Evolutionary conservation across 2,329 filamentous ascomycete genomes (phyloP), one percentile per base, ranked within the genome.

Genomic region (Aspergillus oerlinghausenensis): DNA sequence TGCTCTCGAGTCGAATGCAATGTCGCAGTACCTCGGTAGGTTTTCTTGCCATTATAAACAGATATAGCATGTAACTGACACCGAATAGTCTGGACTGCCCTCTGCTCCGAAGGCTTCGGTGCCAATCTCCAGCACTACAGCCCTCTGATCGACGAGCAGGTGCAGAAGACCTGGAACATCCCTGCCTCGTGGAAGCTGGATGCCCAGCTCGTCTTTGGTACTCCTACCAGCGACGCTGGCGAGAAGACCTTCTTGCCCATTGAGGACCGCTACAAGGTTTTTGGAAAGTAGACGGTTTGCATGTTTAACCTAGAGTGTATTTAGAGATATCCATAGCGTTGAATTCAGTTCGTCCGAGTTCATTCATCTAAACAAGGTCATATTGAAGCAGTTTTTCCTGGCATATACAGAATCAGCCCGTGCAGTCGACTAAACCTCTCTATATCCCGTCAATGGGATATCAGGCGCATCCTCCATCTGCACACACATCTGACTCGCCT

Each of bases 51-150:
- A 8, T n/a, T 2, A 25, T 49, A 5, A 9, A 4, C 10, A 54
- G 35, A 3, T 10, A 3, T 10, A 21, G 29, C 4, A 25, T 29
- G 28, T 4, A 11, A 29, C 55, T 63, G 54, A 64, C 52, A 9
- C 9, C 2, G 3, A 35, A 4, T 28, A 65, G 71, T 90, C 63
- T 96, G 91, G 91, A 86, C 86, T 35, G 88, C 88, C 1, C 84
- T 96, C 54, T 87, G 92, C 78, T 82, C 87, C 60, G 90, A 94
- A 75, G 91, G 91, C 38, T 82, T 94, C 54, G 91, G 91, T 61
- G 88, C 87, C 74, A 95, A 92, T 81, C 83, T 96, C 49, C 91
- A 96, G 82, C 91, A 96, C 80, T 95, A 96, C 83, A 93, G 90
- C 83, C 90, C 90, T 25, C 75, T 96, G 60, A 84, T 95, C 63